Conservation (phyloP, 1,284 basidiomycete genomes). For the Caloboletus firmus region DNA sequence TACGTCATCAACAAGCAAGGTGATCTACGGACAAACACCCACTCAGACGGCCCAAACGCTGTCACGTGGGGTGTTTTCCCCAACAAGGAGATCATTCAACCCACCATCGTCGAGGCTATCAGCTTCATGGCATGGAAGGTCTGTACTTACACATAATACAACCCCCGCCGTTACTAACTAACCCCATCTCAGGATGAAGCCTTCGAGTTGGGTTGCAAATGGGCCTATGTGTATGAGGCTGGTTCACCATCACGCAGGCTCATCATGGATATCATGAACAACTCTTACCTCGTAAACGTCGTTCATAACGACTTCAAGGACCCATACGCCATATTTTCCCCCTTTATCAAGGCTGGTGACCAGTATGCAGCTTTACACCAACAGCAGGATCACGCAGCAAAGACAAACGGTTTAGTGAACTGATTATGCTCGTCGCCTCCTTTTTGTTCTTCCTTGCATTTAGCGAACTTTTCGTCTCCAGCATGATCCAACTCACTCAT, state of each 20-base stretch:
- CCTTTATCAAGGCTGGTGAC: slow-evolving; percentile 76
- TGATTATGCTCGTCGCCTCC: slow-evolving; percentile 14
- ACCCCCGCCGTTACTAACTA: slow-evolving; percentile 2
- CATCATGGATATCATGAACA: slow-evolving; percentile 79
- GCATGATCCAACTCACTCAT: slow-evolving; percentile 29
- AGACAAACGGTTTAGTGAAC: slow-evolving; percentile 35
- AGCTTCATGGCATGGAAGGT: slow-evolving; percentile 99
- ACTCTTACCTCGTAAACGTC: slow-evolving; percentile 90
- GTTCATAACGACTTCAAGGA: slow-evolving; percentile 97
- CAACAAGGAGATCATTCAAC: slow-evolving; percentile 96
- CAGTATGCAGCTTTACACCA: slow-evolving; percentile 50
- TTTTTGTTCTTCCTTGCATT: slow-evolving; percentile 1
- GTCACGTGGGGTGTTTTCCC: slow-evolving; percentile 99
- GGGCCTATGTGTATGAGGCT: slow-evolving; percentile 88
- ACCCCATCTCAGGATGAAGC: slow-evolving; percentile 78
- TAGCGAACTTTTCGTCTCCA: neutral
- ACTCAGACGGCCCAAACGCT: slow-evolving; percentile 92
- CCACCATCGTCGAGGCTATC: slow-evolving; percentile 96
- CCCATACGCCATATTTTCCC: slow-evolving; percentile 80
- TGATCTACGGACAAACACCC: slow-evolving; percentile 90
- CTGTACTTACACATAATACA: neutral
- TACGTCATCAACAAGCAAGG: slow-evolving; percentile 93
- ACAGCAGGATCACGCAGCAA: slow-evolving; percentile 24
- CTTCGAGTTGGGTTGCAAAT: slow-evolving; percentile 92
- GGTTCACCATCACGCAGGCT: slow-evolving; percentile 75